Conservation (phyloP, 257 asterid species). For the Solanum dulcamara region DNA sequence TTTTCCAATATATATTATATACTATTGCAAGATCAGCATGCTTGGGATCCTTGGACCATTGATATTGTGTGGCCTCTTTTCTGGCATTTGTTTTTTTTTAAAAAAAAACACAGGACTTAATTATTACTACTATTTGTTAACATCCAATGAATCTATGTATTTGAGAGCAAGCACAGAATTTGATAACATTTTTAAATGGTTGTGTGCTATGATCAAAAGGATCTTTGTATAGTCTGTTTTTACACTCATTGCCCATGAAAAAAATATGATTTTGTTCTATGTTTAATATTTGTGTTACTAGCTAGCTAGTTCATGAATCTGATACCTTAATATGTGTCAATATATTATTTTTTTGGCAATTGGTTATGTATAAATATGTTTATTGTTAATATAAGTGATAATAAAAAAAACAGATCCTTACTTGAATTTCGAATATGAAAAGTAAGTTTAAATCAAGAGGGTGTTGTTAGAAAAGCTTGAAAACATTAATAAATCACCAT, state of each 20-base stretch:
- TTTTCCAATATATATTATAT: not conserved
- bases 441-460: not conserved
- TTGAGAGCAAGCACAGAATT: not conserved
- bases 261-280: not conserved
- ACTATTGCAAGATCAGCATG: conserved; percentile 5
- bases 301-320: not conserved
- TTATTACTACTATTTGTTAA: not conserved
- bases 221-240: not conserved
- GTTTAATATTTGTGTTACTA: not conserved
- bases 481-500: not conserved
- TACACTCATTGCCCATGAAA: not conserved
- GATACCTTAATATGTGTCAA: not conserved
- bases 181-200: not conserved
- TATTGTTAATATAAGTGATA: no score
- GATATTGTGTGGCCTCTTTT: not conserved
- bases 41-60: conserved; percentile 1
- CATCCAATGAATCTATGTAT: not conserved
- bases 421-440: not conserved
- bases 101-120: not conserved
- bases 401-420: no score
- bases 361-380: not conserved
- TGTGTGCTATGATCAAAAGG: not conserved
- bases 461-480: not conserved
- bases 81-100: not conserved
- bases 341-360: not conserved